Percentiles rank a stretch among this genome's conserved stretches.
Evolutionary conservation across 2,329 filamentous ascomycete species (phyloP).

Genomic region (Pestalotiopsis sp.): DNA sequence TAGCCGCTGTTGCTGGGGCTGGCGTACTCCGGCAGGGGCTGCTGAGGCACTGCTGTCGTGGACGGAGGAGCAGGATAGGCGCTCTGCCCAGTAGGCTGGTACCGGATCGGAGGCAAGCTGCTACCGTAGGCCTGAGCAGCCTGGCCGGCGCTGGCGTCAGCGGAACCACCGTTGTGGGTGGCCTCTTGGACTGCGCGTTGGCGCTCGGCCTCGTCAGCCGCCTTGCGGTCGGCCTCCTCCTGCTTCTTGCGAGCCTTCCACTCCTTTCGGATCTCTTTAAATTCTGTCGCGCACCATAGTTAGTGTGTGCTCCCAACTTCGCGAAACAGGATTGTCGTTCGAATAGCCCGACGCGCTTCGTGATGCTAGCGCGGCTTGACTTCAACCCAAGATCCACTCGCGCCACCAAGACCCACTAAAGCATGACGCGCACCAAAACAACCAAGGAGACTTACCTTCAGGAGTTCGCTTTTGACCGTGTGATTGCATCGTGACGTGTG

Average conservation of each 20-base stretch:
- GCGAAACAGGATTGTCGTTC: neutral
- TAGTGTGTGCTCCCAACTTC: neutral
- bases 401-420: neutral
- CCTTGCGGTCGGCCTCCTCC: conserved; percentile 87
- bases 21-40: conserved; percentile 52
- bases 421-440: neutral
- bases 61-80: conserved; percentile 70
- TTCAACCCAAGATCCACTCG: neutral
- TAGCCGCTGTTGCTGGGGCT: conserved; percentile 54
- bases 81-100: conserved; percentile 55
- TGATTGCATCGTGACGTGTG: conserved; percentile 98
- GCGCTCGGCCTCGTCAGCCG: conserved; percentile 82
- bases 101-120: conserved; percentile 75
- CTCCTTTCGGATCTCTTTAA: conserved; percentile 98
- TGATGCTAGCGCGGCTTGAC: neutral
- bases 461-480: conserved; percentile 94
- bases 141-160: conserved; percentile 58
- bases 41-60: conserved; percentile 40
- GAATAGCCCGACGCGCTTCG: neutral
- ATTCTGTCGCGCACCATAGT: conserved; percentile 65
- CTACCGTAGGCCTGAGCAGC: conserved; percentile 59
- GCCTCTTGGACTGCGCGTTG: conserved; percentile 52
- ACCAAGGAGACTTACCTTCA: conserved; percentile 73
- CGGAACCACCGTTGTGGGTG: conserved; percentile 50
- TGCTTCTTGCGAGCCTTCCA: conserved; percentile 99